Evolutionary conservation across 1,139 yeast species (phyloP), one percentile per base, ranked within the genome.

Genomic region (Starmera stellimalicola): DNA sequence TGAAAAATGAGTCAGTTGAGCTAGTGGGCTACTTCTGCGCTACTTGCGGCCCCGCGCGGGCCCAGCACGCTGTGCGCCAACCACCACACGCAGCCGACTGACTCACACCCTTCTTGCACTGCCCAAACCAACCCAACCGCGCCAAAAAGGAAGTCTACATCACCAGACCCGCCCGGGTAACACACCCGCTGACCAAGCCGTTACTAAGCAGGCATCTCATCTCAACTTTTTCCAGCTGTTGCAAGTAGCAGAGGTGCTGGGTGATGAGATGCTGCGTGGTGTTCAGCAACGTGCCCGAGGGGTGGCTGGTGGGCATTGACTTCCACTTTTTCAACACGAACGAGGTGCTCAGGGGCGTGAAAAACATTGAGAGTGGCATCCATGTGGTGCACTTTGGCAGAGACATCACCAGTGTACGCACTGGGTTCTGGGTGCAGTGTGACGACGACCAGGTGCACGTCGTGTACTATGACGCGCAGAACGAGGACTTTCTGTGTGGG

Each of bases 351-450:
- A 50, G 41, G 32, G 69, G 69, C 3, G 45, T 63, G 33, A 62
- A 61, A 34, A 47, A 51, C 16, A 48, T 63, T 12, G 57, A 60
- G 3, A 38, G 47, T n/a, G 68, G 68, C 2, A 30, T 57, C 6
- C 69, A 63, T 43, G 43, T 56, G 5, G 41, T 63, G 12, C 68
- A 63, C 37, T 62, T 62, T 57, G 58, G 60, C 0, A 43, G 39
- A 27, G 57, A 52, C 33, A 40, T 38, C 9, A 34, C 42, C 5
- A 45, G 47, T 31, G 39, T 57, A 18, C 40, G 65, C 16, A 34
- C 45, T 7, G 64, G 62, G 1, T 46, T 44, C 33, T 56, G 42
- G 34, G 43, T 60, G 19, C 33, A 44, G 5, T 53, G 53, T 8
- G 25, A 35, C 10, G 54, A 49, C 4, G 39, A 40, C 4, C 36